These are phyloP conservation scores for Quercus lobata DNA, from an alignment of 331 rosid genomes.

Conservation along the genomic window DNA sequence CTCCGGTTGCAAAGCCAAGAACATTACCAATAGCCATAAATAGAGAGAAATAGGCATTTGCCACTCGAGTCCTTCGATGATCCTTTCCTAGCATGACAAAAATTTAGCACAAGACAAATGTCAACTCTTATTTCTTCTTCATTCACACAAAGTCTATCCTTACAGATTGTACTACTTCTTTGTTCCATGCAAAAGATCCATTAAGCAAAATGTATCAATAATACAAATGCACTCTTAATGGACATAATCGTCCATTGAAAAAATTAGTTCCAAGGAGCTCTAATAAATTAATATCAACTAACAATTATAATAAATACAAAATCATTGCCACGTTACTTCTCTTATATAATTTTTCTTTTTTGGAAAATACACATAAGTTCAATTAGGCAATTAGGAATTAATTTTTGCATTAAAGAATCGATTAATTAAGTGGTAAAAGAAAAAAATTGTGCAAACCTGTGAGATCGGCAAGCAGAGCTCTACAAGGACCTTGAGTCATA, in stretches of 20 bases:
- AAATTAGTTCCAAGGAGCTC: not conserved
- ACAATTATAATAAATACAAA: not conserved
- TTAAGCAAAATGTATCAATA: not conserved
- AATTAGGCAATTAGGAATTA: not conserved
- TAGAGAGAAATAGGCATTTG: constrained; percentile 86
- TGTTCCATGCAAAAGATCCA: not conserved
- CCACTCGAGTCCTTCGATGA: constrained; percentile 78
- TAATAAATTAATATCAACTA: too few species aligned
- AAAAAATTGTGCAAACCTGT: constrained; percentile 43
- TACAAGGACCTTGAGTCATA: constrained; percentile 85
- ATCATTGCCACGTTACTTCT: too few species aligned
- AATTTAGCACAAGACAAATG: constrained; percentile 14
- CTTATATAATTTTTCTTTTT: too few species aligned
- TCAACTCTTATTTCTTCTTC: constrained; percentile 19
- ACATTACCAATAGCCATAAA: constrained; percentile 89
- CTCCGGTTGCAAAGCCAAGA: constrained; percentile 87
- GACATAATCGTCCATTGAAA: not conserved
- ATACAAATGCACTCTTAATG: not conserved
- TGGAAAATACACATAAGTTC: too few species aligned
- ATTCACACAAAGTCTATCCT: not conserved
- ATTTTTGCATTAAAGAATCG: not conserved
- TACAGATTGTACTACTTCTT: not conserved
- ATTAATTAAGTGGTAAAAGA: constrained; percentile 5
- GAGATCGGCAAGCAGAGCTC: constrained; percentile 94
- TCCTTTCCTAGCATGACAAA: constrained; percentile 65